Evolutionary conservation across 1,284 basidiomycete species (phyloP).

Genomic region (Tremellales sp.): DNA sequence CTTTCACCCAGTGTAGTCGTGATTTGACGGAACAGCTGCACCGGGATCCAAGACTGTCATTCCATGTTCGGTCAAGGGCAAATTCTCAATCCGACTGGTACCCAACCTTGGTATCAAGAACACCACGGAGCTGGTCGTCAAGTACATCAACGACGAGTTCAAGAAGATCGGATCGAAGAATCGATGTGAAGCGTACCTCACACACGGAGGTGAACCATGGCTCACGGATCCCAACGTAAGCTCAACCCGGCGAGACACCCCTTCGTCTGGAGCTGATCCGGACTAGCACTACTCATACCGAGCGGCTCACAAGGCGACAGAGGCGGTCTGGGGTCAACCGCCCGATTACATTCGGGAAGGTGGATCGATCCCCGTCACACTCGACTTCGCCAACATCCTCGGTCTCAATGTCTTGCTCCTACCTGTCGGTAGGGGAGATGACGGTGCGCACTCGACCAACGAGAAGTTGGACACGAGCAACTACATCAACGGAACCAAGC

Average conservation of each 20-base stretch:
- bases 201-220: conserved; percentile 89
- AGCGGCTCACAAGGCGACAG: conserved; percentile 70
- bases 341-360: conserved; percentile 92
- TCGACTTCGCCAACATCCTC: conserved; percentile 88
- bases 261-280: conserved; percentile 3
- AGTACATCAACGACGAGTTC: conserved; percentile 74
- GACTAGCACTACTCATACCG: conserved; percentile 85
- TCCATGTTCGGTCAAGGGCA: conserved; percentile 78
- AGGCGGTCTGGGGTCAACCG: conserved; percentile 73
- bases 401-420: conserved; percentile 69
- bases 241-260: background rate
- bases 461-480: conserved; percentile 94
- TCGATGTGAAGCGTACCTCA: conserved; percentile 61
- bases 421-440: conserved; percentile 90
- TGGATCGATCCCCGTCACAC: conserved; percentile 84
- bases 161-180: conserved; percentile 80
- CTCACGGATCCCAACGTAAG: conserved; percentile 45
- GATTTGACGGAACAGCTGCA: conserved; percentile 49
- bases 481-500: conserved; percentile 79
- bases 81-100: conserved; percentile 83
- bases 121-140: conserved; percentile 66
- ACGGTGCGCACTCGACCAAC: conserved; percentile 84
- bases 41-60: conserved; percentile 93
- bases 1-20: conserved; percentile 4
- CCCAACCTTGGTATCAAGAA: conserved; percentile 77